Evolutionary conservation across 495 filamentous ascomycete species (phyloP).

Genomic region (Cudoniella acicularis): DNA sequence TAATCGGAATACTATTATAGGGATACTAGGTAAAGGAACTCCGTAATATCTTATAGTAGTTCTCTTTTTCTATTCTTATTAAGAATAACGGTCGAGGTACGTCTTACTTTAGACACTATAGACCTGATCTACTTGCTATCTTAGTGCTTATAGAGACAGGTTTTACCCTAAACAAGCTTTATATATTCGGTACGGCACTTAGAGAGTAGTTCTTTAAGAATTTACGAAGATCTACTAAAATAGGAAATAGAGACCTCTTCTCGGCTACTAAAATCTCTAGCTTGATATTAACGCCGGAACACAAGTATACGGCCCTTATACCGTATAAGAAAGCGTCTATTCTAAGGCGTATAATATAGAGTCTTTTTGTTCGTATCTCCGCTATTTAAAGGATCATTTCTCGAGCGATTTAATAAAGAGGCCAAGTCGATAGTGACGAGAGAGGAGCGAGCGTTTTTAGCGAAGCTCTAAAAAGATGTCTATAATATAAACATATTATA

Average conservation of each 20-base stretch:
- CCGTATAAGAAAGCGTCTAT: too few relatives aligned
- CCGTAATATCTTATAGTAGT: conserved; percentile 5
- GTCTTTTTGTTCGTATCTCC: conserved; percentile 10
- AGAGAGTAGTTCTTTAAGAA: too few relatives aligned
- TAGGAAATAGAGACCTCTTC: too few relatives aligned
- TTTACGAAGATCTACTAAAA: too few relatives aligned
- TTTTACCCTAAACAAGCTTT: too few relatives aligned
- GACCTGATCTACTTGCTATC: conserved; percentile 1
- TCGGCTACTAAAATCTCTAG: conserved; percentile 8
- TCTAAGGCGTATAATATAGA: conserved; percentile 15
- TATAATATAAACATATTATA: conserved; percentile 15
- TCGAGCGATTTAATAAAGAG: conserved; percentile 7
- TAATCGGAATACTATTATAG: conserved; percentile 7
- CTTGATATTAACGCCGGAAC: conserved; percentile 7
- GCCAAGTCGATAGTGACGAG: conserved; percentile 10
- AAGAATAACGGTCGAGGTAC: conserved; percentile 9
- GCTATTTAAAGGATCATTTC: conserved; percentile 14
- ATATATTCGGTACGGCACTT: too few relatives aligned
- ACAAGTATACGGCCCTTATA: conserved; percentile 10
- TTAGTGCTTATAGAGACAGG: too few relatives aligned
- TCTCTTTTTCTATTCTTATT: conserved; percentile 6
- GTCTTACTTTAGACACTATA: not conserved
- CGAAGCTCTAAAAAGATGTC: conserved; percentile 14
- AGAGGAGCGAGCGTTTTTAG: conserved; percentile 8
- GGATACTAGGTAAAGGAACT: conserved; percentile 5